Conservation (phyloP, 179 eudicot species). For the Silene noctiflora region DNA sequence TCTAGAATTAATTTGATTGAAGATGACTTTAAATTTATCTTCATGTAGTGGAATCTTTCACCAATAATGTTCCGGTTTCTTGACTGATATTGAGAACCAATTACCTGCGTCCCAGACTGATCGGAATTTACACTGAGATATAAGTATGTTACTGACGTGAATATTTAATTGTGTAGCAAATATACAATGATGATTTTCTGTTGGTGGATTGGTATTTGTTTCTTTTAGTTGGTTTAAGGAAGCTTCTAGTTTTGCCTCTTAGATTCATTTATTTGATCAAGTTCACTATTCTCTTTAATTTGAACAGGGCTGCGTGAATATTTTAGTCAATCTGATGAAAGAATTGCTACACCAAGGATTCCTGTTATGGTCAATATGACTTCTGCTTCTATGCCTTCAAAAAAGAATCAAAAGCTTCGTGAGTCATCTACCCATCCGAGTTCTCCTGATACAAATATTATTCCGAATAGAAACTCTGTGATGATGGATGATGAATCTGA, state of each 20-base stretch:
- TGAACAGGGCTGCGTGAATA: conserved; percentile 84
- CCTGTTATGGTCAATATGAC: conserved; percentile 98
- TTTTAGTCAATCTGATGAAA: conserved; percentile 88
- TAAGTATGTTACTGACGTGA: too few relatives aligned
- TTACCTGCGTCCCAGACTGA: neutral
- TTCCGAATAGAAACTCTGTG: conserved; percentile 61
- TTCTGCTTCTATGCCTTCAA: conserved; percentile 63
- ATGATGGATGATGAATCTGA: conserved; percentile 94
- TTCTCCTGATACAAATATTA: conserved; percentile 52
- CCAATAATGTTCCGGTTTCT: neutral
- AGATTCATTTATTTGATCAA: neutral
- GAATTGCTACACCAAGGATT: conserved; percentile 76
- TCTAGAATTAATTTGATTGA: neutral
- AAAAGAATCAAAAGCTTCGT: conserved; percentile 54
- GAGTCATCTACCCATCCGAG: conserved; percentile 41
- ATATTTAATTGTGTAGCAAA: neutral
- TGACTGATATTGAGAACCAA: conserved; percentile 2
- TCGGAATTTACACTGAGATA: conserved; percentile 1
- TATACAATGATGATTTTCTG: neutral
- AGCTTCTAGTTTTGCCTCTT: neutral
- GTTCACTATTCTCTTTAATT: conserved; percentile 4
- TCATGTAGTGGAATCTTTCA: too few relatives aligned
- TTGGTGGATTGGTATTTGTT: neutral
- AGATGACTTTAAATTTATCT: neutral
- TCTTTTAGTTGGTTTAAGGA: neutral